Base-by-base conservation (phyloP, 169 alveolate species). In the Eimeria falciformis region DNA sequence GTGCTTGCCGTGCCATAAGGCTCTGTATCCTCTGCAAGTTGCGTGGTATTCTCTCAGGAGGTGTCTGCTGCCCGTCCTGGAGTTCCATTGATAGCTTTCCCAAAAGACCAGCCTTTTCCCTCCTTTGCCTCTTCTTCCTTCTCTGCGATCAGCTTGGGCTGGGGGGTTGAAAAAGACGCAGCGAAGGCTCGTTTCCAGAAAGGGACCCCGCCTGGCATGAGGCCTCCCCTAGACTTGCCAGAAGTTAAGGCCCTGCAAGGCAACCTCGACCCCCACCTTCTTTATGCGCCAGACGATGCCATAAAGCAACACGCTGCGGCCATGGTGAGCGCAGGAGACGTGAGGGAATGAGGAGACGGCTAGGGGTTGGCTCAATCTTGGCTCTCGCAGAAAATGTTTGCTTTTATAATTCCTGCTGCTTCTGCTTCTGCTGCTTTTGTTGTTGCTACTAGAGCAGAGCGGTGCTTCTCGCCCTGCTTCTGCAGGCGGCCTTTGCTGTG, bases 1-100 rank as follows among this genome's bases (percentile, higher is more conserved):
- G 0, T 33, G 40, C 40, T 33, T 33, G 40, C 40, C 0, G 0
- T 33, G 40, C 40, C 40, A 33, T 0, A 33, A 2, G 40, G 40
- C 40, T 33, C 40, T 33, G 40, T 33, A 33, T 33, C 40, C 40
- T 33, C 40, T 18, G 65, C n/a, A 53, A 6, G n/a, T 6, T 53
- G 65, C n/a, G 65, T 17, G 14, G 40, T 82, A 58, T 58, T 23
- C 62, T 27, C 43, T 40, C 91, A 82, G 91, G 45, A 65, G 69
- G 95, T 92, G 46, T 66, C 90, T 37, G 50, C 43, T 25, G 81
- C 69, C 3, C 87, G 93, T 1, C 93, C 95, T 12, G 45, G 81
- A 50, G 95, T 91, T 45, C 23, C 65, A 46, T 23, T 92, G 85
- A 77, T 92, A 50, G 95, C 89, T 21, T 92, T 92, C 66, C 95